phyloP scores from a whole-genome alignment of 1,284 basidiomycete species.

The Ganoderma resinaceum region DNA sequence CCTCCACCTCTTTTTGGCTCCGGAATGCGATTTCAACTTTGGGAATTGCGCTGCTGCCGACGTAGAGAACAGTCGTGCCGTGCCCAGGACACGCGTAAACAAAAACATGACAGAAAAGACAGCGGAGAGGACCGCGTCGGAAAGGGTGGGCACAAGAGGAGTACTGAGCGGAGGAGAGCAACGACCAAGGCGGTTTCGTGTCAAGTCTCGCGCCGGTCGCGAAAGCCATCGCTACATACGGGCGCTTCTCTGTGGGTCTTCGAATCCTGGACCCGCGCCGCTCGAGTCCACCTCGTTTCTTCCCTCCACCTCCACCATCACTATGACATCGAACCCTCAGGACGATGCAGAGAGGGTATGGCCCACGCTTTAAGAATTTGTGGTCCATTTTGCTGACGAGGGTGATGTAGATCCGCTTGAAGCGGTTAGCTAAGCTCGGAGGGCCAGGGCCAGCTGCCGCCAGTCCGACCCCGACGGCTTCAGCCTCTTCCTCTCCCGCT shows the following conservation, averaged over 20 bases:
- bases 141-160: slow-evolving; percentile 1
- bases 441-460: slow-evolving; percentile 45
- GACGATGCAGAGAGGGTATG: slow-evolving; percentile 81
- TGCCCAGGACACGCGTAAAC: slow-evolving; percentile 33
- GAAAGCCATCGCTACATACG: neutral
- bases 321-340: slow-evolving; percentile 62
- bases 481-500: slow-evolving; percentile 31
- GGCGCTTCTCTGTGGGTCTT: slow-evolving; percentile 1
- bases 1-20: slow-evolving; percentile 84
- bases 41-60: slow-evolving; percentile 41
- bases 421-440: slow-evolving; percentile 84
- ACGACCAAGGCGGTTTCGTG: neutral
- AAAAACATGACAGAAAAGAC: slow-evolving; percentile 32
- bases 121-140: neutral
- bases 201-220: neutral
- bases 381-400: neutral
- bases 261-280: slow-evolving; percentile 6
- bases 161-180: slow-evolving; percentile 6
- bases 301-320: slow-evolving; percentile 35
- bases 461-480: slow-evolving; percentile 39
- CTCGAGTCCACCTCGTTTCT: slow-evolving; percentile 11
- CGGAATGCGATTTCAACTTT: slow-evolving; percentile 80
- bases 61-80: slow-evolving; percentile 45
- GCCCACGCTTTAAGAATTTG: slow-evolving; percentile 23
- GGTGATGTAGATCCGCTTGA: slow-evolving; percentile 78